These are phyloP conservation scores for Taphrina communis DNA, from an alignment of 1,139 yeast genomes.

Conservation along the genomic window DNA sequence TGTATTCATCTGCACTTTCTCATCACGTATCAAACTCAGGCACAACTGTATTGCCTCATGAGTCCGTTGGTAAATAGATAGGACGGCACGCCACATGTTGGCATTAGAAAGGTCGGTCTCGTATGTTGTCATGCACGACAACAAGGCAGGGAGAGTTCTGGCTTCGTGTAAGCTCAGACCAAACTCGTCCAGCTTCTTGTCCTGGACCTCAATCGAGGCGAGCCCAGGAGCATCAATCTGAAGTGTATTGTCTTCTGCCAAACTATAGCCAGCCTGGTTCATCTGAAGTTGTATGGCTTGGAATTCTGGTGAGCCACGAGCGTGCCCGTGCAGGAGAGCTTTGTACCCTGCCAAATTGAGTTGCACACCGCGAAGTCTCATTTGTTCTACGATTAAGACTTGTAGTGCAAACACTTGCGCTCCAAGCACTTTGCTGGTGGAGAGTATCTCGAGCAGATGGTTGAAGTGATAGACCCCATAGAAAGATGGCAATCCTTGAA, in stretches of 20 bases:
- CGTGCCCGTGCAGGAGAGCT: conserved; percentile 4
- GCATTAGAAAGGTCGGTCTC: not conserved
- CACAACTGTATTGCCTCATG: conserved; percentile 3
- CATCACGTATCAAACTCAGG: not conserved
- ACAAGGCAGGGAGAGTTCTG: not conserved
- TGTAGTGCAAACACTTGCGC: conserved; percentile 9
- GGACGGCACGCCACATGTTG: not conserved
- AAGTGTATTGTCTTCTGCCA: too few relatives aligned
- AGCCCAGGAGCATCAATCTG: not conserved
- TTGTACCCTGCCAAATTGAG: conserved; percentile 9
- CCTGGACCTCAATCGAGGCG: not conserved
- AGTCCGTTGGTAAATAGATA: not conserved
- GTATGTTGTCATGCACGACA: not conserved
- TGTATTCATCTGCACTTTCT: conserved; percentile 2
- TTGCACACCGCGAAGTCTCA: conserved; percentile 2
- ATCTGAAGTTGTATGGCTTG: not conserved
- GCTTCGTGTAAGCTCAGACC: not conserved
- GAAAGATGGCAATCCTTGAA: not conserved
- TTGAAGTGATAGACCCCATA: conserved; percentile 4
- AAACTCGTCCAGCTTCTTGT: not conserved
- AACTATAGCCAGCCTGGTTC: conserved; percentile 10
- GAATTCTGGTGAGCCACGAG: not conserved
- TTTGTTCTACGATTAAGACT: conserved; percentile 5
- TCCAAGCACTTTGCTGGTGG: not conserved
- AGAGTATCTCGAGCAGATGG: not conserved